phyloP scores from a whole-genome alignment of 202 grass and related monocot species.

The Setaria italica region DNA sequence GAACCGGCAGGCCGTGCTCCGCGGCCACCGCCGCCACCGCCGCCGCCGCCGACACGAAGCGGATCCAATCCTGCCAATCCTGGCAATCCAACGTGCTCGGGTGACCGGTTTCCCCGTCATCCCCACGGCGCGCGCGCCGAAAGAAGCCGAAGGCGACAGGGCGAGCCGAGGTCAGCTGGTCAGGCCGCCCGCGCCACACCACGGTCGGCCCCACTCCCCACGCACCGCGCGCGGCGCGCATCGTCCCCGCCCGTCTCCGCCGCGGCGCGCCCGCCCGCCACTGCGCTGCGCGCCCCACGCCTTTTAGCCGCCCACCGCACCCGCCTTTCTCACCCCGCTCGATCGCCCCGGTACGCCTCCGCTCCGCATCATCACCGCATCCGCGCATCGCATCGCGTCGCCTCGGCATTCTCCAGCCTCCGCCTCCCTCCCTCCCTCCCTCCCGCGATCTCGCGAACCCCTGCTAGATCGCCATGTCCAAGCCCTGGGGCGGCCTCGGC shows the following conservation, averaged over 20 bases:
- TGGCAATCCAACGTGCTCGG: background rate
- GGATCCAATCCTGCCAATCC: too few relatives aligned
- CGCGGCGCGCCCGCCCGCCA: background rate
- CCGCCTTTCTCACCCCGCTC: background rate
- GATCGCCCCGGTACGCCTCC: background rate
- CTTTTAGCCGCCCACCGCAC: conserved; percentile 16
- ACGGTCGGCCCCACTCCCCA: too few relatives aligned
- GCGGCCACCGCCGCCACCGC: background rate
- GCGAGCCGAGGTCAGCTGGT: background rate
- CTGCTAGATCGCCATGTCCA: conserved; percentile 61
- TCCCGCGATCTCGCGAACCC: conserved; percentile 35
- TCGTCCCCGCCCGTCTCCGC: background rate
- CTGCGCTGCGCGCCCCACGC: background rate
- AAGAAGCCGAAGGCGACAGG: background rate
- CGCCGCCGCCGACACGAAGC: background rate
- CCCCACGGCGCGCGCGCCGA: background rate
- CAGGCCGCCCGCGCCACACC: background rate
- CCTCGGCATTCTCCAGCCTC: background rate
- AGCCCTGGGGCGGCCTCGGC: conserved; percentile 71
- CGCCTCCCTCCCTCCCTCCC: background rate
- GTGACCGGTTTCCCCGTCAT: background rate
- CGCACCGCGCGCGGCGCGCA: background rate
- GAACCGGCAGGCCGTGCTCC: background rate
- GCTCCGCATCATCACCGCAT: background rate
- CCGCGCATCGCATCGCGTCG: conserved; percentile 15